Evolutionary conservation across 768 basidiomycete species (phyloP), one percentile per base, ranked within the genome.

Genomic region (Lenzites betulinus): DNA sequence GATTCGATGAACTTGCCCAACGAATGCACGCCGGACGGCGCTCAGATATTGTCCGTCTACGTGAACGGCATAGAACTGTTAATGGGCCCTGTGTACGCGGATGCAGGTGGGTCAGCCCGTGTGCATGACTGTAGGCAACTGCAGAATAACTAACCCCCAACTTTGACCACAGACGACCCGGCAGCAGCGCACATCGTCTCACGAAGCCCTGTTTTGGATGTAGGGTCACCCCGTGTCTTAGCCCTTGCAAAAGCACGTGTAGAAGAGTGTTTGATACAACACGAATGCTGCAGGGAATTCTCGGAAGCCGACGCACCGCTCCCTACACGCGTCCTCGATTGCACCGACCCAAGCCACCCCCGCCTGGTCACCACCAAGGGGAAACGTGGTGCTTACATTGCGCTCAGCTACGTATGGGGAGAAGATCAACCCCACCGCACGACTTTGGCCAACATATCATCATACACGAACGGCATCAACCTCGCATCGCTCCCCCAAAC

Each of bases 371-470:
- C 48, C 30, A 33, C 46, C 9, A 26, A 42, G 16, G 60, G 55
- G 2, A 51, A 46, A 30, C 28, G 23, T 4, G 60, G 42, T 6
- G 43, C 42, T 2, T 62, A 62, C 38, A 20, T 49, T 8, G 55
- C 53, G 9, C 51, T 62, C 25, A 62, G 60, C 44, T 62, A 62
- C 47, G 55, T 57, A 8, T 51, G 60, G 50, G 60, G 54, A 12
- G 55, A 48, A 36, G 18, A 15, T 8, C 42, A 52, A 22, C 23
- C 55, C 6, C 26, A 47, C 25, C 20, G 43, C 25, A 57, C 55
- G 38, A 57, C 60, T 22, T 43, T 42, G 9, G 49, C 13, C 7
- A 62, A 47, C 22, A 5, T 62, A 13, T 42, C 52, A 33, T 35
- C 60, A 9, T 62, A 52, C 30, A 18, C 22, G 1, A 33, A n/a